Conservation (phyloP, 2,329 filamentous ascomycete genomes). For the Colletotrichum chlorophyti region DNA sequence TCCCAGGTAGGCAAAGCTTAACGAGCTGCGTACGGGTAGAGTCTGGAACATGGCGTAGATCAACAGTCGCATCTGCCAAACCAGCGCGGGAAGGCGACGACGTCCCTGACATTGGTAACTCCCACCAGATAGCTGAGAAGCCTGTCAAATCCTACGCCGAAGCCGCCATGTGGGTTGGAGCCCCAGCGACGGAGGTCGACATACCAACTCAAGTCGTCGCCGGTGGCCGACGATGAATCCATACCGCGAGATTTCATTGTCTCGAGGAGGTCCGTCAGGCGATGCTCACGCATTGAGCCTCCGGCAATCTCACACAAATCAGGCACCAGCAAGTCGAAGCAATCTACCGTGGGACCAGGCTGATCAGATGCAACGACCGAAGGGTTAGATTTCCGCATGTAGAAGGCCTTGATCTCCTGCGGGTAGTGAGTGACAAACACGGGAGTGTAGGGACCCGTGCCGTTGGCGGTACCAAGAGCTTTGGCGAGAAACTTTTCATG, state of each 20-base stretch:
- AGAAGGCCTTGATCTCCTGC: constrained; percentile 89
- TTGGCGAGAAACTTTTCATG: constrained; percentile 90
- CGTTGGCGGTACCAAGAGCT: constrained; percentile 58
- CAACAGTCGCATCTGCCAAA: constrained; percentile 68
- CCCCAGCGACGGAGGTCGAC: constrained; percentile 87
- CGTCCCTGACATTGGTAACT: constrained; percentile 81
- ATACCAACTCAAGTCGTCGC: constrained; percentile 75
- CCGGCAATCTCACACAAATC: constrained; percentile 87
- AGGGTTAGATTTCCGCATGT: constrained; percentile 53
- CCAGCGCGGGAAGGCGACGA: constrained; percentile 85
- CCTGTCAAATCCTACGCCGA: constrained; percentile 89
- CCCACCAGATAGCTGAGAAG: constrained; percentile 84
- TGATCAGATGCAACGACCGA: not conserved
- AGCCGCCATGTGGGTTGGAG: constrained; percentile 90
- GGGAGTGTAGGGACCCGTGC: constrained; percentile 62
- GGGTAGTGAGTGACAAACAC: constrained; percentile 96
- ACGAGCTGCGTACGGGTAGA: constrained; percentile 38
- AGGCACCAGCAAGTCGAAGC: constrained; percentile 88
- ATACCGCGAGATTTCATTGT: constrained; percentile 77
- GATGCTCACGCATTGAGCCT: constrained; percentile 88
- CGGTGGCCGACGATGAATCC: constrained; percentile 35
- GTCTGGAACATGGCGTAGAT: too few relatives aligned
- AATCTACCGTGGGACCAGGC: constrained; percentile 71
- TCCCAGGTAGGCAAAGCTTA: constrained; percentile 48
- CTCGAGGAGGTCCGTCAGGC: constrained; percentile 68